Base-by-base conservation (phyloP, 257 asterid genomes). In the Plantago major region DNA sequence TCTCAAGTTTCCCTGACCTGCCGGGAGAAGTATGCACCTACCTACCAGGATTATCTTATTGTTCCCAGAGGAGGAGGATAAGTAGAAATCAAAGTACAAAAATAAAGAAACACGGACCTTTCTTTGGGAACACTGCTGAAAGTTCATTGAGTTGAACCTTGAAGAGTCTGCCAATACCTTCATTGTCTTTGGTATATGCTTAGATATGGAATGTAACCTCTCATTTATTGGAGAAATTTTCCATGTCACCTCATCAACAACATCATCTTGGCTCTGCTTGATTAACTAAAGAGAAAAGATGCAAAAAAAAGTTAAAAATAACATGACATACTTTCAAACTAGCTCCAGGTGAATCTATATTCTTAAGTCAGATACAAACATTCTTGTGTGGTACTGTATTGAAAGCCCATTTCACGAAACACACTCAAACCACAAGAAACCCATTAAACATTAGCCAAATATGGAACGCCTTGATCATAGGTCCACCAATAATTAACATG, bases 231-330 rank as follows among this genome's bases (percentile, higher is more conserved):
- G 97, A 73, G 99, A 89, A 71, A 89, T 77, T 76, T 71, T 86
- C 99, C 99, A 92, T 47, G 97, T 81, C 70, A 92, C 84, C 69
- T 92, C 97, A 67, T 92, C 93, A 46, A 73, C 82, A 53, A 76
- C 76, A 66, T 89, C 97, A 81, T 92, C 96, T 78, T 92, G 99
- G 77, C 96, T 92, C 78, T 84, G 90, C 78, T 89, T 82, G 70
- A 92, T 89, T 75, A 92, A 73, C 99, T 92, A 72, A 37, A 60
- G 64, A 47, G 65, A n/a, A 30, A 22, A 19, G 45, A 48, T 42
- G 65, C 26, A 22, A 1, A 22, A 56, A 26, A 71, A 65, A 58
- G 59, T 42, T 67, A 18, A 69, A 75, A 30, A 30, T 30, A 30
- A 30, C 37, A 4, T 33, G 40, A 7, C 40, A 33, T 33, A 33